Evolutionary conservation across 2,329 filamentous ascomycete genomes (phyloP), one percentile per base, ranked within the genome.

Genomic region (Macrophomina tecta): DNA sequence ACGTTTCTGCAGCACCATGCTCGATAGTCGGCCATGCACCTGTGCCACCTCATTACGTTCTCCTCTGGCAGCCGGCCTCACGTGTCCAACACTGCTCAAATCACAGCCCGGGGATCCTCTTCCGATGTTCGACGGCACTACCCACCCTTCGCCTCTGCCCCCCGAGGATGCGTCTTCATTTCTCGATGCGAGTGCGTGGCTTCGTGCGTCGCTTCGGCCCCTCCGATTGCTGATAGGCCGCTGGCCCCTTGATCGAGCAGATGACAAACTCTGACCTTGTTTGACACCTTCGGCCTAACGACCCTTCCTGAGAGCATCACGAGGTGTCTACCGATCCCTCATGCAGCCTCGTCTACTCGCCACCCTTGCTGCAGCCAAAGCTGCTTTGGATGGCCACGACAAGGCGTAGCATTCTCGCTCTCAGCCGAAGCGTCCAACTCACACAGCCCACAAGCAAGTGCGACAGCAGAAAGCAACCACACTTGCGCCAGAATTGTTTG

Each of bases 1-100:
- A 60, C 56, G 30, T 49, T 62, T 62, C 58, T 62, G 58, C 58
- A 62, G 58, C 58, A 60, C 55, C 42, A 23, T 46, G 55, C 40
- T 60, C 28, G n/a, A 28, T 38, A 49, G 58, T 62, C 58, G 49
- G 42, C 58, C 58, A 62, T 32, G 58, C 45, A 62, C 16, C 58
- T 49, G 58, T 62, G 58, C 58, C 18, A 62, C 58, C 34, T 32
- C 32, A 28, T 34, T 18, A 5, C 18, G 7, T 58, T 45, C 23
- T 45, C 18, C 53, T 45, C 42, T 18, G 23, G 45, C 53, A 16
- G 14, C 52, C 38, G 16, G 36, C 55, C 32, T 48, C 56, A 61
- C 40, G 42, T 48, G 56, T 48, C 56, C 58, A 38, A 49, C 58
- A 62, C 58, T 12, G 45, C 58, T 62, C 58, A 14, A 62, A 62